Evolutionary conservation across 2,329 filamentous ascomycete species (phyloP).

Genomic region (Zelopaecilomyces penicillatus): DNA sequence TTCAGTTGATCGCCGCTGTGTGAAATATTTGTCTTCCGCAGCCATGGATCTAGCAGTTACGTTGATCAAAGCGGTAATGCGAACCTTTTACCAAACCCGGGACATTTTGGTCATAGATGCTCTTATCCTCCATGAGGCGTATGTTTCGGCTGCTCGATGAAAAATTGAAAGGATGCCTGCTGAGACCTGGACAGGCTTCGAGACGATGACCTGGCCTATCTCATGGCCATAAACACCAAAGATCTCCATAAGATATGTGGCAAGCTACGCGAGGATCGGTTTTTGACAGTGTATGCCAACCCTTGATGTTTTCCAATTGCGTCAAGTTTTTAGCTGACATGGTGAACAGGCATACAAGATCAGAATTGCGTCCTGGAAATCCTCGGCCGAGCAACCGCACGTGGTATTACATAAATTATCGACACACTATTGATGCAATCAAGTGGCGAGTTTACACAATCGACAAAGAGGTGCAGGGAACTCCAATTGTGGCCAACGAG

Average conservation of each 20-base stretch:
- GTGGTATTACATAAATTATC: slow-evolving; percentile 96
- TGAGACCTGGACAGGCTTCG: slow-evolving; percentile 71
- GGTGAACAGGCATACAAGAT: slow-evolving; percentile 45
- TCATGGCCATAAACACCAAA: slow-evolving; percentile 86
- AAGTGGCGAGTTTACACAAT: slow-evolving; percentile 89
- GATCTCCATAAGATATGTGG: slow-evolving; percentile 85
- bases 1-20: too few species aligned
- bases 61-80: slow-evolving; percentile 76
- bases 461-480: slow-evolving; percentile 79
- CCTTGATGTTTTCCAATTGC: neutral
- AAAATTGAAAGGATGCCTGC: slow-evolving; percentile 35
- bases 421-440: slow-evolving; percentile 88
- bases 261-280: slow-evolving; percentile 74
- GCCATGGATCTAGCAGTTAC: slow-evolving; percentile 54
- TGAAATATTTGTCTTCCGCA: neutral
- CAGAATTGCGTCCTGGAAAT: slow-evolving; percentile 72
- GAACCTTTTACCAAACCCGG: slow-evolving; percentile 79
- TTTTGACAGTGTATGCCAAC: slow-evolving; percentile 64
- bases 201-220: slow-evolving; percentile 77
- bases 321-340: too few species aligned
- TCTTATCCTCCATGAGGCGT: slow-evolving; percentile 74
- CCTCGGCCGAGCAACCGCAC: slow-evolving; percentile 76
- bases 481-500: slow-evolving; percentile 71
- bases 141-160: slow-evolving; percentile 26
- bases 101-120: slow-evolving; percentile 81